These are phyloP conservation scores for Xylaria hypoxylon DNA, from an alignment of 2,329 filamentous ascomycete species.

Conservation along the genomic window DNA sequence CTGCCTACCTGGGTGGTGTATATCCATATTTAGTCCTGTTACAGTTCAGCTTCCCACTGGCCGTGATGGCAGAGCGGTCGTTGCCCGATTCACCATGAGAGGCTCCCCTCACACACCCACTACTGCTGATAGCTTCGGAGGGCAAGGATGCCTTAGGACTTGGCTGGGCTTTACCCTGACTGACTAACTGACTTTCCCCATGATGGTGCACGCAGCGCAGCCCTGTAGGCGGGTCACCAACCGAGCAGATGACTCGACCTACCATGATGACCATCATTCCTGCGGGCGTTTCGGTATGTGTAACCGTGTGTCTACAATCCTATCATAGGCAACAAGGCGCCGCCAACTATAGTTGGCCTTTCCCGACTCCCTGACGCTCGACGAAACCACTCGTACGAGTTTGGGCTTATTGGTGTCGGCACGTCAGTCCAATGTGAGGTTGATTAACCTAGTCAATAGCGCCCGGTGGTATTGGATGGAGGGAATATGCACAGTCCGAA, in stretches of 20 bases:
- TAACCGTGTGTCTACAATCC: constrained; percentile 20
- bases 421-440: constrained; percentile 28
- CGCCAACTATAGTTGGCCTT: constrained; percentile 8
- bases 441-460: constrained; percentile 18
- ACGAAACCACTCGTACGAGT: constrained; percentile 1
- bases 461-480: constrained; percentile 22
- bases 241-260: constrained; percentile 25
- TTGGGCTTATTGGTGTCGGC: constrained; percentile 16
- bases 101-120: constrained; percentile 17
- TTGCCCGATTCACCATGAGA: constrained; percentile 24
- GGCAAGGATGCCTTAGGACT: constrained; percentile 31
- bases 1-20: constrained; percentile 27
- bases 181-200: background rate
- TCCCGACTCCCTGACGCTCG: constrained; percentile 11
- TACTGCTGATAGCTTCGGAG: constrained; percentile 30
- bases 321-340: constrained; percentile 19
- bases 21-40: constrained; percentile 30
- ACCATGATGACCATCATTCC: constrained; percentile 28
- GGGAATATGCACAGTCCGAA: constrained; percentile 19
- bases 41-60: constrained; percentile 32
- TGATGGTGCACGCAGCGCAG: constrained; percentile 17
- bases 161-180: background rate
- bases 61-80: constrained; percentile 23
- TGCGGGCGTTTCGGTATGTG: constrained; percentile 20
- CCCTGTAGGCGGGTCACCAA: constrained; percentile 30